phyloP scores from a whole-genome alignment of 2,329 filamentous ascomycete genomes.

The Diaporthe aspalathi region DNA sequence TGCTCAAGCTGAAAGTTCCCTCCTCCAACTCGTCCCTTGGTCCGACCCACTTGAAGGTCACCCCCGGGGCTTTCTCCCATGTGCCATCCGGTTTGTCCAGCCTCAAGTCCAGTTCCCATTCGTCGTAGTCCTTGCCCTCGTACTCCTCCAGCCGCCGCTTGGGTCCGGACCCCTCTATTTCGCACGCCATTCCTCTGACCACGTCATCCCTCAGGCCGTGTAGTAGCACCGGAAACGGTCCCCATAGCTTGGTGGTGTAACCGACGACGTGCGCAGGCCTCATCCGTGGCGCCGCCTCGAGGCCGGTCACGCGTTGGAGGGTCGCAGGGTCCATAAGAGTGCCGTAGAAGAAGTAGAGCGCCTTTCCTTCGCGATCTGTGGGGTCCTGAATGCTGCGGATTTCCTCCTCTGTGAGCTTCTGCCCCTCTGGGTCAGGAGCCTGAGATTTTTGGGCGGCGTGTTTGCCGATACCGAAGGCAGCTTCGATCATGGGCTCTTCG shows the following conservation, averaged over 20 bases:
- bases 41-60: slow-evolving; percentile 14
- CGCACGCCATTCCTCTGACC: slow-evolving; percentile 9
- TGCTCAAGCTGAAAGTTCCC: slow-evolving; percentile 3
- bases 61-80: not conserved
- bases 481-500: not conserved
- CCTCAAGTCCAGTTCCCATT: slow-evolving; percentile 6
- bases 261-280: not conserved
- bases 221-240: not conserved
- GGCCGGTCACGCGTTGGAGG: not conserved
- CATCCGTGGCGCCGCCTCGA: not conserved
- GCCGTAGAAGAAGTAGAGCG: slow-evolving; percentile 14
- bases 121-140: slow-evolving; percentile 5
- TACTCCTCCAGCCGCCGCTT: slow-evolving; percentile 19
- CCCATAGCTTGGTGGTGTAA: slow-evolving; percentile 8
- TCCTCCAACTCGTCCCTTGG: slow-evolving; percentile 4
- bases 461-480: not conserved
- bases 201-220: not conserved
- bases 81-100: slow-evolving; percentile 4
- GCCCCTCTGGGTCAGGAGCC: not conserved
- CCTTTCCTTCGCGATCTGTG: not conserved
- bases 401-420: not conserved
- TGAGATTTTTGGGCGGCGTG: not conserved
- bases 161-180: slow-evolving; percentile 2
- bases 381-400: not conserved
- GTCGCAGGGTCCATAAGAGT: slow-evolving; percentile 11